Evolutionary conservation across 164 flowering plant genomes (phyloP).

Genomic region (Litsea cubeba): DNA sequence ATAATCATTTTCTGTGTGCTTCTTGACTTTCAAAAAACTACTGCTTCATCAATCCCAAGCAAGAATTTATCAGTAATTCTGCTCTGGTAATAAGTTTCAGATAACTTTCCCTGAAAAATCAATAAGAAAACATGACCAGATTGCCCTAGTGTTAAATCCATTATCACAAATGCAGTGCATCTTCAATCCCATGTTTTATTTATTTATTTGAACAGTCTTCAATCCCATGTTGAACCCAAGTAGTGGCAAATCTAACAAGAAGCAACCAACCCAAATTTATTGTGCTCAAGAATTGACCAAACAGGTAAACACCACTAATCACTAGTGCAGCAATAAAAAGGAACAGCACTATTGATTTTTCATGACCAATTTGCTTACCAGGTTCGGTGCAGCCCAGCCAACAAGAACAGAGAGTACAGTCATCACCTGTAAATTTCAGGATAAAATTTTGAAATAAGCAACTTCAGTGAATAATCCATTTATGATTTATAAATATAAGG

Average conservation of each 20-base stretch:
- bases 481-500: background rate
- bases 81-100: too few relatives aligned
- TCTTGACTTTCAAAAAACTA: too few relatives aligned
- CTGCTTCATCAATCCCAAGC: too few relatives aligned
- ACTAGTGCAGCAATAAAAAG: background rate
- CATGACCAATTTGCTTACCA: slow-evolving; percentile 42
- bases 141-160: too few relatives aligned
- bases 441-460: too few relatives aligned
- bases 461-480: background rate
- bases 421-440: slow-evolving; percentile 56
- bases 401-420: slow-evolving; percentile 79
- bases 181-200: background rate
- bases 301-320: background rate
- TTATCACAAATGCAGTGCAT: background rate
- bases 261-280: background rate
- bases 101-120: too few relatives aligned
- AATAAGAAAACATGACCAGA: too few relatives aligned
- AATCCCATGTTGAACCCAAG: background rate
- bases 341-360: too few relatives aligned
- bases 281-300: background rate
- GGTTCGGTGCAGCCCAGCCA: slow-evolving; percentile 98
- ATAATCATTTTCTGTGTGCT: too few relatives aligned
- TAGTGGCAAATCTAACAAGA: background rate
- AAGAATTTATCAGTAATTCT: too few relatives aligned
- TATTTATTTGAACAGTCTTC: background rate